These are phyloP conservation scores for Flaveria trinervia DNA, from an alignment of 129 eudicot genomes.

Conservation along the genomic window DNA sequence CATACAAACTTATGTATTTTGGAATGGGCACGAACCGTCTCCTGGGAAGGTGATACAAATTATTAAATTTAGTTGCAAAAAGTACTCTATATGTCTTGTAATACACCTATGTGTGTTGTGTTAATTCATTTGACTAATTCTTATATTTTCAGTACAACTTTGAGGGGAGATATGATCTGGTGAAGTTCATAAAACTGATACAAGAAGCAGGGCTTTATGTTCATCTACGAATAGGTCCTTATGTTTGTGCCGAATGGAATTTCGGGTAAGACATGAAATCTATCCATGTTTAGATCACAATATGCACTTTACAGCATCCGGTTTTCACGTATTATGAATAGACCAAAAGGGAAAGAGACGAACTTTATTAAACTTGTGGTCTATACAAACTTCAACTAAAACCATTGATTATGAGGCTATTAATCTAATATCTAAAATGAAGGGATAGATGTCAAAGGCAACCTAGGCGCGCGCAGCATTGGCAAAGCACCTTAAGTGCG, in stretches of 20 bases:
- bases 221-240: constrained; percentile 87
- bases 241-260: constrained; percentile 91
- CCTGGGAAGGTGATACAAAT: constrained; percentile 71
- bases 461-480: too few relatives aligned
- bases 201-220: constrained; percentile 87
- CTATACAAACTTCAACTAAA: constrained; percentile 16
- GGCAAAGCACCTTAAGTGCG: too few relatives aligned
- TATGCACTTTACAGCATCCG: constrained; percentile 24
- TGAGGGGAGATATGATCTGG: constrained; percentile 84
- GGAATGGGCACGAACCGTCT: constrained; percentile 98
- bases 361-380: not conserved
- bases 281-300: constrained; percentile 12
- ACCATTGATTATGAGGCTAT: not conserved
- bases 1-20: constrained; percentile 88
- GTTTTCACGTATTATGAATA: constrained; percentile 5
- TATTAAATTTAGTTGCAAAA: not conserved
- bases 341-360: not conserved
- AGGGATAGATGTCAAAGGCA: not conserved
- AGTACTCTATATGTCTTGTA: not conserved
- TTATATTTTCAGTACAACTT: constrained; percentile 62
- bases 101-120: not conserved
- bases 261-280: constrained; percentile 67
- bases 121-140: constrained; percentile 6
- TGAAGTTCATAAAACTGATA: constrained; percentile 62
- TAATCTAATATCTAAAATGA: not conserved